Percentiles rank a stretch among this genome's conserved stretches.
Evolutionary conservation across 306 rosid genomes (phyloP).

Genomic region (Myrica gale): DNA sequence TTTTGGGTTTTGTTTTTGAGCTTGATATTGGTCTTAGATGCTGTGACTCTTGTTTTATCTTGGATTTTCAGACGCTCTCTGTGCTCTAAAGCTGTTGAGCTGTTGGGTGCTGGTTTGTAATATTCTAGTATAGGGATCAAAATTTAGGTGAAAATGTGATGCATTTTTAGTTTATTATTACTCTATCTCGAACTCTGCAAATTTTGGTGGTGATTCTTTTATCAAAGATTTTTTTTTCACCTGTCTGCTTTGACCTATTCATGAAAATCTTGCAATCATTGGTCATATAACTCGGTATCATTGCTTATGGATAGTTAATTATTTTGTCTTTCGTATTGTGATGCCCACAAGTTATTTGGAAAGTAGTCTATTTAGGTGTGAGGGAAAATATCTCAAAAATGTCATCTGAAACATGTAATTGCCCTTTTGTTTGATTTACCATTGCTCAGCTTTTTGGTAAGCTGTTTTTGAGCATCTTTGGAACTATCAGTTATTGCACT

Average conservation of each 20-base stretch:
- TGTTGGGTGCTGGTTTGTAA: conserved; percentile 18
- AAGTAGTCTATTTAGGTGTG: neutral
- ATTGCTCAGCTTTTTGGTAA: conserved; percentile 5
- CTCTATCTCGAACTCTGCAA: neutral
- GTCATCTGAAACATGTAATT: conserved; percentile 4
- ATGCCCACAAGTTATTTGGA: conserved; percentile 5
- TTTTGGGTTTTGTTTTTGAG: conserved; percentile 9
- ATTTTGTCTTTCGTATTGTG: conserved; percentile 3
- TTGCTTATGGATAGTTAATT: neutral
- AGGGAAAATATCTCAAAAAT: neutral
- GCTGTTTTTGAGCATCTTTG: neutral
- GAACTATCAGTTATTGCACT: neutral
- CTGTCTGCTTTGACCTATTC: neutral
- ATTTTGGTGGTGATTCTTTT: neutral
- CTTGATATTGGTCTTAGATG: conserved; percentile 4
- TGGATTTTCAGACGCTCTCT: conserved; percentile 19
- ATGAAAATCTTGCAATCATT: conserved; percentile 11
- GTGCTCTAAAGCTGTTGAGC: conserved; percentile 4
- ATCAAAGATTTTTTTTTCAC: neutral
- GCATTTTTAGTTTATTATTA: conserved; percentile 12
- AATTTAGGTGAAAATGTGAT: conserved; percentile 11
- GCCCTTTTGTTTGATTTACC: neutral
- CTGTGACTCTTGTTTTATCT: conserved; percentile 19
- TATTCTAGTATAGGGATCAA: neutral
- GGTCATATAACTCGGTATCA: neutral